Conservation (phyloP, 2,329 filamentous ascomycete species). For the Penicillium sp. region DNA sequence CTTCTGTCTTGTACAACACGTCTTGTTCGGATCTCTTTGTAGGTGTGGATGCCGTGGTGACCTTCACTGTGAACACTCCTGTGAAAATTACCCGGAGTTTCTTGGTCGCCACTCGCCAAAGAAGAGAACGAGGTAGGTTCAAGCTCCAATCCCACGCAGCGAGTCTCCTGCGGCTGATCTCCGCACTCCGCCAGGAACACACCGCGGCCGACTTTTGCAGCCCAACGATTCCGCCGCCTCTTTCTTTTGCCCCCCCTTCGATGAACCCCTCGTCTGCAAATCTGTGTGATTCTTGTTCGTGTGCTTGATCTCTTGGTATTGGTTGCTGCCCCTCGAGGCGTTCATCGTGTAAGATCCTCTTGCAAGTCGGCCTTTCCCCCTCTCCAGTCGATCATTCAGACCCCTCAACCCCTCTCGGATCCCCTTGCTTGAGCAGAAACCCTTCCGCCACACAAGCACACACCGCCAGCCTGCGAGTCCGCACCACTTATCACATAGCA, state of each 20-base stretch:
- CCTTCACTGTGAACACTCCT: no score
- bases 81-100: no score
- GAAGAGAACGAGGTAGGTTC: conserved; percentile 14
- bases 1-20: background rate
- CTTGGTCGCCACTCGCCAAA: background rate
- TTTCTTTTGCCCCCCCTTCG: background rate
- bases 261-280: conserved; percentile 1
- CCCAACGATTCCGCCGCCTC: background rate
- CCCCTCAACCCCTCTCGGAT: conserved; percentile 33
- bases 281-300: background rate
- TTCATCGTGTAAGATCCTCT: conserved; percentile 33
- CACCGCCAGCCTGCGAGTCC: conserved; percentile 26
- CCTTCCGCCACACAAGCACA: conserved; percentile 16
- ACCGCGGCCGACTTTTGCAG: conserved; percentile 9
- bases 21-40: background rate
- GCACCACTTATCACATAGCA: conserved; percentile 1
- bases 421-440: conserved; percentile 29
- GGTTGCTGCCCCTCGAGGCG: conserved; percentile 24
- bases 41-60: no score
- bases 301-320: conserved; percentile 1
- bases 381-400: conserved; percentile 23
- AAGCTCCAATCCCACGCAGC: conserved; percentile 20
- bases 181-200: conserved; percentile 28
- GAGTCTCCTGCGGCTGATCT: conserved; percentile 26
- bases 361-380: conserved; percentile 12